Percentiles rank a stretch among this genome's conserved stretches.
Conservation (phyloP, 192 early-diverging fungal species). For the Coemansia guatemalensis region DNA sequence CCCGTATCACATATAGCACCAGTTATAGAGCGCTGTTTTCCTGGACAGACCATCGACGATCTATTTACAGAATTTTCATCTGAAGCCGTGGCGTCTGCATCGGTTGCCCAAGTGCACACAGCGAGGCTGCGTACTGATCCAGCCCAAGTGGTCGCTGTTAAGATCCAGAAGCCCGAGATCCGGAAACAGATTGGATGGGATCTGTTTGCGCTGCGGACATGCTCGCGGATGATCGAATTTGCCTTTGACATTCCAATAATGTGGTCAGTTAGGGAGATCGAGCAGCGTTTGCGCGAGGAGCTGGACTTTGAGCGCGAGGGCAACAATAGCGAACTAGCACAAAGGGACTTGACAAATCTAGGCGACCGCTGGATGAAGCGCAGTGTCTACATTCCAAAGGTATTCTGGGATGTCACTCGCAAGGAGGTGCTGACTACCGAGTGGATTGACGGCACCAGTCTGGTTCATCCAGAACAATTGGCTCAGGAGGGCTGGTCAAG, state of each 20-base stretch:
- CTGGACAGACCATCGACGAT: conserved; percentile 53
- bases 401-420: conserved; percentile 70
- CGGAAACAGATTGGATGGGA: conserved; percentile 82
- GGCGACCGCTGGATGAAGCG: conserved; percentile 54
- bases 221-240: conserved; percentile 65
- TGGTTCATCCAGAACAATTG: conserved; percentile 57
- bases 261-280: conserved; percentile 75
- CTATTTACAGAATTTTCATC: conserved; percentile 73
- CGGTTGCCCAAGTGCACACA: conserved; percentile 92
- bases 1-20: conserved; percentile 61
- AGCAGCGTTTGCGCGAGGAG: conserved; percentile 73
- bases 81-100: conserved; percentile 78
- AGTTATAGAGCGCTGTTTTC: conserved; percentile 71
- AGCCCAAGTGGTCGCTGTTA: conserved; percentile 71
- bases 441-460: conserved; percentile 82
- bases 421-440: conserved; percentile 79
- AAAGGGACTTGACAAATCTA: conserved; percentile 43
- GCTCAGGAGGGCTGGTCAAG: conserved; percentile 29
- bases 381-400: conserved; percentile 73
- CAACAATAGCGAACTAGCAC: conserved; percentile 69
- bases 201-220: conserved; percentile 63
- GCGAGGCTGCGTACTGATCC: conserved; percentile 61
- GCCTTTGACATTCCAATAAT: conserved; percentile 82
- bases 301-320: conserved; percentile 89
- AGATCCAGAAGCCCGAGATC: conserved; percentile 93